phyloP scores from a whole-genome alignment of 2,329 filamentous ascomycete species.

The Penicillium sp. region DNA sequence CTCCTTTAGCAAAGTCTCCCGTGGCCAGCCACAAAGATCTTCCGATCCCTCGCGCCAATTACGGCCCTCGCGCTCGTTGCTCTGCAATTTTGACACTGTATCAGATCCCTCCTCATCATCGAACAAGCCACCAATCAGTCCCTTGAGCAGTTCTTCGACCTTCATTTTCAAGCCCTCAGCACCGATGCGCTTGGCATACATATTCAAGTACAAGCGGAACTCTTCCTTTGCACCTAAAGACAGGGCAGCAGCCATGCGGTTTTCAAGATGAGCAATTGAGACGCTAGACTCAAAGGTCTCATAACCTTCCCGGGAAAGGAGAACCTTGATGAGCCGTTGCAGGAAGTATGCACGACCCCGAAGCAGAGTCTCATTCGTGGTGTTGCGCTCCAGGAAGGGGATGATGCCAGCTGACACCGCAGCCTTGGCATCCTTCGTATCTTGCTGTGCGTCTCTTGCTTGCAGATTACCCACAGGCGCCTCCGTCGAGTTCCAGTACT shows the following conservation, averaged over 20 bases:
- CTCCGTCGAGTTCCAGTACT: constrained; percentile 98
- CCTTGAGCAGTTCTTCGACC: constrained; percentile 86
- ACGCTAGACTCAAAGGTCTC: constrained; percentile 89
- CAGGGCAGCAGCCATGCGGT: constrained; percentile 84
- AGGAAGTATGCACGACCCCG: constrained; percentile 90
- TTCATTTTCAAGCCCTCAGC: constrained; percentile 84
- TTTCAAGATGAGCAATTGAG: constrained; percentile 92
- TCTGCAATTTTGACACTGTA: constrained; percentile 24
- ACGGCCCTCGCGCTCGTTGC: constrained; percentile 42
- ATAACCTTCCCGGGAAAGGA: constrained; percentile 85
- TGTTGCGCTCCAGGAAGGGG: constrained; percentile 88
- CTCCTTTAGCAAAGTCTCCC: constrained; percentile 81
- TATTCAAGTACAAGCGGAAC: constrained; percentile 91
- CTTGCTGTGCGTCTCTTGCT: constrained; percentile 65
- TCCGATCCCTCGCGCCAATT: constrained; percentile 55
- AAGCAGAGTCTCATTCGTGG: constrained; percentile 86
- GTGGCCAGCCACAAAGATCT: constrained; percentile 85
- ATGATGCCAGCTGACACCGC: constrained; percentile 86
- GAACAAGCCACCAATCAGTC: constrained; percentile 70
- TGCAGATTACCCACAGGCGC: constrained; percentile 80
- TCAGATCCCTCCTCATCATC: constrained; percentile 56
- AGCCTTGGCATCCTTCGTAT: constrained; percentile 48
- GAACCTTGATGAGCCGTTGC: constrained; percentile 83
- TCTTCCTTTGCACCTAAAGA: constrained; percentile 85
- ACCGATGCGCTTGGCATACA: constrained; percentile 95